Base-by-base conservation (phyloP, 805 yeast species). In the Nakazawaea siamensis region DNA sequence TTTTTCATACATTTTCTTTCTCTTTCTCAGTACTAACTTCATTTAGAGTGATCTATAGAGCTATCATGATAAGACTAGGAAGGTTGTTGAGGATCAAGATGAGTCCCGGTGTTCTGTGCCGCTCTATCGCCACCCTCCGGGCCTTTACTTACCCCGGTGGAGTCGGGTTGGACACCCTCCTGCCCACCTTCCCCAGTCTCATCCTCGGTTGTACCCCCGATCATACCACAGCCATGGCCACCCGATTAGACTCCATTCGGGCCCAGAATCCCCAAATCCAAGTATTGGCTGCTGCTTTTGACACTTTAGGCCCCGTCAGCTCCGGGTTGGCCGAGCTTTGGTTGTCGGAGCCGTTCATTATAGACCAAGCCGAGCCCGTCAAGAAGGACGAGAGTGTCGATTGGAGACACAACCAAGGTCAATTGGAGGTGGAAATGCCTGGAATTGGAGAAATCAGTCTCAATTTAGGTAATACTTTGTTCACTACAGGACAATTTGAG, bases 401-500 rank as follows among this genome's bases (percentile, higher is more conserved):
- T 17, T 35, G 38, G 38, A 30, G 31, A 18, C 34, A 35, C 17
- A 16, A 20, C 5, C 34, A 35, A 16, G 38, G 38, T 11, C 14
- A 25, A 10, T 19, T 35, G 18, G 18, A 14, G 11, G 4, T 35
- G 10, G 6, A 16, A 4, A 10, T 30, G 4, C n/a, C 13, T 12
- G 17, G 12, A 5, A 18, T 9, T 9, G 18, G 20, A 11, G 11
- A 21, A 20, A 8, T 16, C 17, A 15, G 18, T 11, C 15, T 19
- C 11, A 34, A 23, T 7, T 28, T 42, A 17, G 45, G 43, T 2
- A 42, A 32, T 29, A 42, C 38, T 1, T 34, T 54, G 11, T 55
- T 55, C 37, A 42, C 40, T 5, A 54, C 50, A 30, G 43, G 45
- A 2, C 41, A 13, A 3, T 30, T 30, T 30, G 34, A 30, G 15